These are phyloP conservation scores for Chlorella vulgaris DNA, from an alignment of 139 green algal species.

Conservation along the genomic window DNA sequence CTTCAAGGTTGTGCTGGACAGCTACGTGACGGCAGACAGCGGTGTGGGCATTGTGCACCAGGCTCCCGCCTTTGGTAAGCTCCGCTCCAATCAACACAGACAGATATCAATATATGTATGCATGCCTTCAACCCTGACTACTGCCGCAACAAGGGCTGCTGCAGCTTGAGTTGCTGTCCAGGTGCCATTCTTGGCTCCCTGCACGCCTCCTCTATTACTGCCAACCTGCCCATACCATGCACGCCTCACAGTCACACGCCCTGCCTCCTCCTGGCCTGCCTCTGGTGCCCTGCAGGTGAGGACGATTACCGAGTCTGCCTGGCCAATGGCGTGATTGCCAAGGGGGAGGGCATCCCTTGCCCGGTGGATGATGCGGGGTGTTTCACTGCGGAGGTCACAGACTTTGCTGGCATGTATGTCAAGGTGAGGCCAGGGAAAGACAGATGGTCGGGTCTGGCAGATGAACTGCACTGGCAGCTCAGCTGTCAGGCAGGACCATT, in stretches of 20 bases:
- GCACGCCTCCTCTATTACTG: too few species aligned
- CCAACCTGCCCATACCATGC: too few species aligned
- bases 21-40: slow-evolving; percentile 94
- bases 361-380: slow-evolving; percentile 88
- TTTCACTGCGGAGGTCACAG: slow-evolving; percentile 84
- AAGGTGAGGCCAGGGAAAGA: slow-evolving; percentile 24
- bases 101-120: too few species aligned
- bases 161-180: too few species aligned
- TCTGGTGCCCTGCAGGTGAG: slow-evolving; percentile 63
- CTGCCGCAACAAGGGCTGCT: too few species aligned
- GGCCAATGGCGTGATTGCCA: slow-evolving; percentile 75
- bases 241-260: background rate
- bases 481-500: too few species aligned
- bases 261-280: background rate
- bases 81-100: too few species aligned
- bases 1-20: slow-evolving; percentile 75
- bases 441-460: too few species aligned
- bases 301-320: slow-evolving; percentile 98
- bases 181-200: too few species aligned
- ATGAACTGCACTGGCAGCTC: too few species aligned
- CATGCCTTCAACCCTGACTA: slow-evolving; percentile 1
- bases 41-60: slow-evolving; percentile 97
- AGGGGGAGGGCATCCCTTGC: slow-evolving; percentile 83
- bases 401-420: slow-evolving; percentile 75
- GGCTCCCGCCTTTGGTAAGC: slow-evolving; percentile 90